Base-by-base conservation (phyloP, 2,329 filamentous ascomycete genomes). In the Apiospora aurea region DNA sequence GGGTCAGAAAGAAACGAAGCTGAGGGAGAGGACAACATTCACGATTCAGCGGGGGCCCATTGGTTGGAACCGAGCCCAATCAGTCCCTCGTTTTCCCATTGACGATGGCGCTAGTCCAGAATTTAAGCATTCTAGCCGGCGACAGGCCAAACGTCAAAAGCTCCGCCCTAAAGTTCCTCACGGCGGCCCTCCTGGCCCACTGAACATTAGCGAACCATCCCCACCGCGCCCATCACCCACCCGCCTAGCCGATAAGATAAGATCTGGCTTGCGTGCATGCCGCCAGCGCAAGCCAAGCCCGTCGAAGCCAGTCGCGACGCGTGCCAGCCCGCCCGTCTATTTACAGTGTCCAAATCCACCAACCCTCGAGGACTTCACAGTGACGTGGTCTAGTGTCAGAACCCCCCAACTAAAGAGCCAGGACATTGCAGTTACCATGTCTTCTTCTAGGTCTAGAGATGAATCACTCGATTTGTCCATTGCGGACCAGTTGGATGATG, bases 401-500 rank as follows among this genome's bases (percentile, higher is more conserved):
- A 72, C 72, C 68, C 72, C 68, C 70, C 43, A 18, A 61, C 24
- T 24, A 44, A 16, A 43, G 24, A 16, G 5, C 57, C 41, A 29
- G 29, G 18, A 38, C 53, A 21, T 49, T 41, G 8, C 21, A 16
- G 69, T 53, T 3, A 79, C 79, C 4, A 79, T 79, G 76, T 73
- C 73, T 21, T 73, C 73, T 21, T 71, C 73, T 38, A 73, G 75
- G 24, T 71, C 73, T 41, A 73, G 75, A 34, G 71, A 73, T 34
- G 75, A 71, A 70, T 78, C 76, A 1, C 75, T 75, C 41, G 79
- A 79, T 38, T 61, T 78, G 6, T 80, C 79, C 10, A 75, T 78
- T 2, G 78, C 75, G 41, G 79, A 80, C 44, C 75, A 73, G 71
- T 70, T 81, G 46, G 78, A 80, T 24, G 76, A 80, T 51, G 80